A percentile compares a stretch with the other conserved stretches of the same genome.
phyloP scores from a whole-genome alignment of 2,329 filamentous ascomycete species.

The Trichoderma sp. region DNA sequence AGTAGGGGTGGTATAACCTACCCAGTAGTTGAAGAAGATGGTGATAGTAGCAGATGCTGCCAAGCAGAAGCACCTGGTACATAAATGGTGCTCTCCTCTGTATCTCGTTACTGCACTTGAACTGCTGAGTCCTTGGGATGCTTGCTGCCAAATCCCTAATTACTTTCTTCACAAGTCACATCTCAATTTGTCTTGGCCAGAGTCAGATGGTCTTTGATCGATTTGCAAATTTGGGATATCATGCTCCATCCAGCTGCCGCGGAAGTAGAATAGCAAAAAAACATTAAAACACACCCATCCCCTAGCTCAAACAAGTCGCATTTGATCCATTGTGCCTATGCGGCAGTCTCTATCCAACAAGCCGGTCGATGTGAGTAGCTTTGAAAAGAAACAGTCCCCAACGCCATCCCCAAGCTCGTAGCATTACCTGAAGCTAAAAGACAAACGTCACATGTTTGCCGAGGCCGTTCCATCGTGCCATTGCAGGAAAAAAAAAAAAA shows the following conservation, averaged over 20 bases:
- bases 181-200: not conserved
- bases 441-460: not conserved
- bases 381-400: not conserved
- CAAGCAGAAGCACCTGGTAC: too few species aligned
- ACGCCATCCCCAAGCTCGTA: slow-evolving; percentile 9
- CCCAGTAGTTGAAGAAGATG: too few species aligned
- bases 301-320: not conserved
- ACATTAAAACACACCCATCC: not conserved
- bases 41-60: too few species aligned
- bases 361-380: slow-evolving; percentile 5
- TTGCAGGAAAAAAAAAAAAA: not conserved
- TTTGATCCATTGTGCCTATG: slow-evolving; percentile 13
- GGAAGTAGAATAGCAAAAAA: not conserved
- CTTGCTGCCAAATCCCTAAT: too few species aligned
- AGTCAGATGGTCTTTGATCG: not conserved
- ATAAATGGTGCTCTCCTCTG: too few species aligned
- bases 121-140: too few species aligned
- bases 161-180: too few species aligned
- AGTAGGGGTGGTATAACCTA: too few species aligned
- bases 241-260: not conserved
- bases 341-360: slow-evolving; percentile 18
- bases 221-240: slow-evolving; percentile 5
- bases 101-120: too few species aligned
- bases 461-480: not conserved
- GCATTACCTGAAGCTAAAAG: slow-evolving; percentile 2